Percentiles rank a stretch among this genome's conserved stretches.
Evolutionary conservation across 305 asterid species (phyloP).

Genomic region (Nicotiana rustica): DNA sequence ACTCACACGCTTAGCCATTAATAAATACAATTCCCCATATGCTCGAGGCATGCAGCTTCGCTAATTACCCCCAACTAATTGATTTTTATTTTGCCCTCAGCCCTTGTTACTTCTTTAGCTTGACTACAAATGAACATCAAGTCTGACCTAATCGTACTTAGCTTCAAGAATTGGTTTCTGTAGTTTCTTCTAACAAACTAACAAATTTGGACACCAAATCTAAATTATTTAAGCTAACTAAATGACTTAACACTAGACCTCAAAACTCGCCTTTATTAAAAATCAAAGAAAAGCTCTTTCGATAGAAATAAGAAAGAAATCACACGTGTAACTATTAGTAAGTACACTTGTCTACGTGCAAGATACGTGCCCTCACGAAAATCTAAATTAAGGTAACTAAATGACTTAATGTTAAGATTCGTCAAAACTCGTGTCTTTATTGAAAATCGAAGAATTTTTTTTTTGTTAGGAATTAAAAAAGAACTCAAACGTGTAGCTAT

Average conservation of each 20-base stretch:
- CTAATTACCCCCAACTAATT: neutral
- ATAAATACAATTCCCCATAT: too few relatives aligned
- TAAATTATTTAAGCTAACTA: neutral
- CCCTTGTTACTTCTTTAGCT: neutral
- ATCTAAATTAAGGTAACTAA: neutral
- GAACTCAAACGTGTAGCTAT: neutral
- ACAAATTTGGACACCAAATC: neutral
- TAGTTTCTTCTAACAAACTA: neutral
- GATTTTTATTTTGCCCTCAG: neutral
- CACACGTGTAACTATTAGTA: too few relatives aligned
- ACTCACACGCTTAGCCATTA: neutral
- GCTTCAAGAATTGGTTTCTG: neutral
- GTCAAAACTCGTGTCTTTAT: neutral
- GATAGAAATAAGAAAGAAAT: too few relatives aligned
- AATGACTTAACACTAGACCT: neutral
- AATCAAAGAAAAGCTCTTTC: too few relatives aligned
- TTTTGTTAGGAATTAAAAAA: neutral
- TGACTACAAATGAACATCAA: neutral
- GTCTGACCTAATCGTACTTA: too few relatives aligned
- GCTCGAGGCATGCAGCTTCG: neutral
- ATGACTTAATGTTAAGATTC: neutral
- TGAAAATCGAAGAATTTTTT: neutral
- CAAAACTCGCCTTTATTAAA: too few relatives aligned
- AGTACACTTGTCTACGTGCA: too few relatives aligned
- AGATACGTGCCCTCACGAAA: too few relatives aligned